A percentile compares a stretch with the other conserved stretches of the same genome.
These are phyloP conservation scores for Boletus eberwhitei DNA, from an alignment of 768 basidiomycete species.

Conservation along the genomic window DNA sequence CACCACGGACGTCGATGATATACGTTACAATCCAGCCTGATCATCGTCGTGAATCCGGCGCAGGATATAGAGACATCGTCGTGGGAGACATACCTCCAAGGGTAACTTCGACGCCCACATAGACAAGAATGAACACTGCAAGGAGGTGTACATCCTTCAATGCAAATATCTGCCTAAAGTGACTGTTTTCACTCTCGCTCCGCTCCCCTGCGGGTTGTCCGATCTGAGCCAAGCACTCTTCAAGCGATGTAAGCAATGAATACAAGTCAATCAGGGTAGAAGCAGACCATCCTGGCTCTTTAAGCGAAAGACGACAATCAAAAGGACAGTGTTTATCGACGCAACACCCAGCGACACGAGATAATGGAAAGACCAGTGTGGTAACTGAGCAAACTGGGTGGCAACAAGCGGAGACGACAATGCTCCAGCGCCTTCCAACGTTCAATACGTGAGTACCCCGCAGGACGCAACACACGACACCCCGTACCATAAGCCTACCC, in stretches of 20 bases:
- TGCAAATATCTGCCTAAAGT: conserved; percentile 49
- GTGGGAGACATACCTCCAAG: conserved; percentile 33
- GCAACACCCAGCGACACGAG: conserved; percentile 69
- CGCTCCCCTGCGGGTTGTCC: conserved; percentile 45
- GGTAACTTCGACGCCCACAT: conserved; percentile 66
- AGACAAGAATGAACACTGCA: conserved; percentile 61
- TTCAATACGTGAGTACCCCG: conserved; percentile 4
- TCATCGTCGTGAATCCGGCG: not conserved
- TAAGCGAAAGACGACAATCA: too few species aligned
- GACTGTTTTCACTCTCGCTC: conserved; percentile 33
- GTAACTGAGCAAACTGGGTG: conserved; percentile 71
- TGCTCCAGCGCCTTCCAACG: conserved; percentile 57
- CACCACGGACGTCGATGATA: conserved; percentile 40
- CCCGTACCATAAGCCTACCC: conserved; percentile 33
- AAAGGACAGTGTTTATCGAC: too few species aligned
- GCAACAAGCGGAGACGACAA: conserved; percentile 69
- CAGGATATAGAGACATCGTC: not conserved
- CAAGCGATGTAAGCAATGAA: not conserved
- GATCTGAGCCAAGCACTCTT: conserved; percentile 53
- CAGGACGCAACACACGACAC: not conserved
- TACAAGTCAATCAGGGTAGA: not conserved
- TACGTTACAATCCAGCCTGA: conserved; percentile 73
- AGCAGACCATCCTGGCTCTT: too few species aligned
- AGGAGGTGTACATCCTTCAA: conserved; percentile 57
- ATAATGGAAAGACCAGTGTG: conserved; percentile 77